Conservation (phyloP, 306 rosid genomes). For the Pachyrhizus erosus region DNA sequence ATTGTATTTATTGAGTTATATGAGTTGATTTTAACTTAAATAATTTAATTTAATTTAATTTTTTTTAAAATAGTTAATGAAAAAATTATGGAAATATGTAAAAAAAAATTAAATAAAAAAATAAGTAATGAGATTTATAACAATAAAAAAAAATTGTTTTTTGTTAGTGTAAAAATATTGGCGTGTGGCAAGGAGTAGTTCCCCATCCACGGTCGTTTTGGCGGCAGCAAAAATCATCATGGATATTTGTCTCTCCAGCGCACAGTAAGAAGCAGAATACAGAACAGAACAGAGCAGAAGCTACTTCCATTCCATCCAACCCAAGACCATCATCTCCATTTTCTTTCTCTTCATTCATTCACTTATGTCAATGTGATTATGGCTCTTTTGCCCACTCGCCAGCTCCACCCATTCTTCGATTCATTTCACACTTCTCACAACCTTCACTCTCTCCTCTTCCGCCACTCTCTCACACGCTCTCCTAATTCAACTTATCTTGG, state of each 20-base stretch:
- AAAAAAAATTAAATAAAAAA: too few relatives aligned
- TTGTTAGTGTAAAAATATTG: background rate
- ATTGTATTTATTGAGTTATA: too few relatives aligned
- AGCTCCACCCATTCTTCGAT: conserved; percentile 75
- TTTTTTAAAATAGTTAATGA: too few relatives aligned
- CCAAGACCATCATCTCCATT: background rate
- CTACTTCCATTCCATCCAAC: background rate
- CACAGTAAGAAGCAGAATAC: background rate
- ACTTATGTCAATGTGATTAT: conserved; percentile 41
- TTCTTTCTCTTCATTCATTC: background rate
- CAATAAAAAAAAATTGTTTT: background rate
- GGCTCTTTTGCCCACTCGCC: conserved; percentile 79
- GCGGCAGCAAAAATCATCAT: background rate
- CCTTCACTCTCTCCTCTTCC: conserved; percentile 47
- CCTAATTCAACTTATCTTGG: conserved; percentile 44
- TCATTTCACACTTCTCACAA: conserved; percentile 66
- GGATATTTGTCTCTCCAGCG: background rate
- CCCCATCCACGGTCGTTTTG: conserved; percentile 34
- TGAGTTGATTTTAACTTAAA: too few relatives aligned
- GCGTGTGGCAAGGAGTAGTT: background rate
- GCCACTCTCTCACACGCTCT: conserved; percentile 33
- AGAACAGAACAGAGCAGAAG: background rate
- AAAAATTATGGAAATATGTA: too few relatives aligned
- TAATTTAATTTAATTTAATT: too few relatives aligned
- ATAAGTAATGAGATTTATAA: too few relatives aligned